Percentiles rank a stretch among this genome's conserved stretches.
Evolutionary conservation across 305 asterid species (phyloP).

Genomic region (Andrographis paniculata): DNA sequence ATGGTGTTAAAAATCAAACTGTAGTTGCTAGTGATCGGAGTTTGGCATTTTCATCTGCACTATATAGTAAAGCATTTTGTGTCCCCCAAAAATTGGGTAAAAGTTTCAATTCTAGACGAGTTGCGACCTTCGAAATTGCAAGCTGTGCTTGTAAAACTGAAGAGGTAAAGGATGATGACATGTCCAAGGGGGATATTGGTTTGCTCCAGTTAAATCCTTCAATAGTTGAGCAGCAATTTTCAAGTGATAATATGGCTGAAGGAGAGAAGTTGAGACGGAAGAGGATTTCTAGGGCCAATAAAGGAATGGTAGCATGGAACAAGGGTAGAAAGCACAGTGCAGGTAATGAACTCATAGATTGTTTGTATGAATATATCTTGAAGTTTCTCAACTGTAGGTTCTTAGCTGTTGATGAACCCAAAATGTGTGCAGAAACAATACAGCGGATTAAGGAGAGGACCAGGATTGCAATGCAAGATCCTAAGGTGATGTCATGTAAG

Average conservation of each 20-base stretch:
- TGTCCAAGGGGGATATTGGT: conserved; percentile 32
- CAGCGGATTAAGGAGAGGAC: conserved; percentile 79
- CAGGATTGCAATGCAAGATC: conserved; percentile 92
- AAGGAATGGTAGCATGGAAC: conserved; percentile 93
- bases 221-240: conserved; percentile 25
- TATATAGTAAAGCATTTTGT: conserved; percentile 33
- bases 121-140: conserved; percentile 55
- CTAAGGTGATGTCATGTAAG: conserved; percentile 98
- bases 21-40: conserved; percentile 34
- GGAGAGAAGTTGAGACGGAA: conserved; percentile 78
- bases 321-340: conserved; percentile 87
- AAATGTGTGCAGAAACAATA: conserved; percentile 63
- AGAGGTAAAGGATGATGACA: conserved; percentile 26
- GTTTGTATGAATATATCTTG: conserved; percentile 1
- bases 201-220: conserved; percentile 24
- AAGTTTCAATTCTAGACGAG: conserved; percentile 23
- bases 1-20: conserved; percentile 24
- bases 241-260: conserved; percentile 39
- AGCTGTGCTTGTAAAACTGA: conserved; percentile 24
- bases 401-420: not conserved
- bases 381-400: conserved; percentile 1
- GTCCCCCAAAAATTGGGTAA: conserved; percentile 25
- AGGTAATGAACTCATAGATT: conserved; percentile 33
- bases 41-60: conserved; percentile 27
- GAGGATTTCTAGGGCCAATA: conserved; percentile 89